Evolutionary conservation across 495 filamentous ascomycete species (phyloP), one percentile per base, ranked within the genome.

Genomic region (Aspergillus diversus): DNA sequence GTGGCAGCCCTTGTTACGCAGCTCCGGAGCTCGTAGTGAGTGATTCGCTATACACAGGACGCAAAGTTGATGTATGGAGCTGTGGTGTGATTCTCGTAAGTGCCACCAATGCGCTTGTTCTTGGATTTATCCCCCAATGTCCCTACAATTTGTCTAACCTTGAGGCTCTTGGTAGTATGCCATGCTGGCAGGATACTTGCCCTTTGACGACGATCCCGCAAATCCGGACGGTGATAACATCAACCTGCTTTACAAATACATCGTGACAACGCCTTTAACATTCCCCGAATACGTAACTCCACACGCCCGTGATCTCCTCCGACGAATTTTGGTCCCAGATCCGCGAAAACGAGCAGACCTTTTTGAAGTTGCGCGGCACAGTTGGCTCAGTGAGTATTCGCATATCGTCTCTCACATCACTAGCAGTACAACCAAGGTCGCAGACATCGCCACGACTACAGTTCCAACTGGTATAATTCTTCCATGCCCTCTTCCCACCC

Each of bases 181-280:
- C 43, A 99, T 99, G 95, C 83, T 99, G 58, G 95, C 95, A 11
- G 95, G 95, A 34, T 99, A 98, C 74, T 83, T 99, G n/a, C 95
- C 95, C 5, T 99, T 99, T 71, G 95, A 99, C 70, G 95, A 99
- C 69, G 95, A 99, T 69, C 95, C 95, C 63, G 96, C 93, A 43
- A 99, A 99, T 70, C 95, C 95, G 5, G 95, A 99, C 77, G 95
- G 95, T 49, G 95, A 99, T 67, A 99, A 99, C 71, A 99, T 99
- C 81, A 99, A 98, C 74, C 82, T 98, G 5, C 83, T 99, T 55
- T 99, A 99, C 82, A 98, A 97, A 78, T 99, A 99, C 78, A 99
- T 99, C 66, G 93, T 97, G 59, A 96, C 93, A 46, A 98, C 95
- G 5, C 92, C 94, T 52, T 86, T 99, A 46, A 98, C 95, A 5